These are phyloP conservation scores for Neonectria neomacrospora DNA, from an alignment of 2,329 filamentous ascomycete species.

Conservation along the genomic window DNA sequence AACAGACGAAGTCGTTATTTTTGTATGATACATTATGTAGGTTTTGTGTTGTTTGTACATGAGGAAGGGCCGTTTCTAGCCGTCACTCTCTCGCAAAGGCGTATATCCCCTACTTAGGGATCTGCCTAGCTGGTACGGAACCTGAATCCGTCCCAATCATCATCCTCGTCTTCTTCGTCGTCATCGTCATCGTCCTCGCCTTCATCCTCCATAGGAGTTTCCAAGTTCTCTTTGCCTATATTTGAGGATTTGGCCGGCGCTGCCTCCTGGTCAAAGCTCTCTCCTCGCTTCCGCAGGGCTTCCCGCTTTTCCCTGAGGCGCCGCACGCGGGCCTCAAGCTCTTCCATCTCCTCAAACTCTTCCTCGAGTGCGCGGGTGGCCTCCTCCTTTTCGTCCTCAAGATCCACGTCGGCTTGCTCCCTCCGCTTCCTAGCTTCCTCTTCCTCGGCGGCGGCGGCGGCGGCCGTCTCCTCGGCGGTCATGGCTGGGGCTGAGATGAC, in stretches of 20 bases:
- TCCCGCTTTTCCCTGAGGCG: conserved; percentile 77
- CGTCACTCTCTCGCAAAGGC: conserved; percentile 1
- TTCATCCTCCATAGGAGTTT: conserved; percentile 46
- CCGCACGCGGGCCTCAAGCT: conserved; percentile 77
- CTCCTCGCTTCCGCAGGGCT: conserved; percentile 62
- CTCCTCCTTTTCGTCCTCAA: conserved; percentile 79
- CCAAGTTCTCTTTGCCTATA: conserved; percentile 45
- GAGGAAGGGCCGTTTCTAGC: conserved; percentile 24
- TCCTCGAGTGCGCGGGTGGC: conserved; percentile 77
- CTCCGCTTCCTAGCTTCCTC: conserved; percentile 65
- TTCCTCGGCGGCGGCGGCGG: conserved; percentile 60
- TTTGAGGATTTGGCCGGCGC: conserved; percentile 36
- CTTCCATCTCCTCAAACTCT: conserved; percentile 86
- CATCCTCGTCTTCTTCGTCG: conserved; percentile 60
- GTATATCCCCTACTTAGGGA: background rate
- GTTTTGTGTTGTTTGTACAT: conserved; percentile 39
- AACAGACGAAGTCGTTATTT: conserved; percentile 16
- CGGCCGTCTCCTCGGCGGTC: conserved; percentile 70
- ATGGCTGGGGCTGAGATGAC: conserved; percentile 77
- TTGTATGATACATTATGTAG: conserved; percentile 45
- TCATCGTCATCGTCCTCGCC: conserved; percentile 59
- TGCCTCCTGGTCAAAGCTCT: conserved; percentile 44
- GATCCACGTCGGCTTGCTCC: conserved; percentile 63
- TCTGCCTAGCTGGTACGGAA: conserved; percentile 49
- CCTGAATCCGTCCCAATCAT: conserved; percentile 71